Conservation (phyloP, 306 rosid genomes). For the Mucuna pruriens region DNA sequence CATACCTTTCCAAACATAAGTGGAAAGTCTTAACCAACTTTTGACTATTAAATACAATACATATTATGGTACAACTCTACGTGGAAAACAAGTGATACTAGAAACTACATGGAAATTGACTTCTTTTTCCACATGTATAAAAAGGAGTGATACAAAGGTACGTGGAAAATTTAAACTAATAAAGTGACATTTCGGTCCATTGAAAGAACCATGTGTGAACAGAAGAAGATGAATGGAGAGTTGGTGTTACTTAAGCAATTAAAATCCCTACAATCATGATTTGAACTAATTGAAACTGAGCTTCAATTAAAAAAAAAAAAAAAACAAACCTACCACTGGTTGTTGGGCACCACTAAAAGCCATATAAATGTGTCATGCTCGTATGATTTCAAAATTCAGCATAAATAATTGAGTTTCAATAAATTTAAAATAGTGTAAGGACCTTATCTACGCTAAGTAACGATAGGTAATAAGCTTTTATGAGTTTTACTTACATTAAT, state of each 20-base stretch:
- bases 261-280: neutral
- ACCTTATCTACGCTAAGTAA: too few relatives aligned
- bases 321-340: neutral
- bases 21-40: slow-evolving; percentile 41
- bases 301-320: slow-evolving; percentile 11
- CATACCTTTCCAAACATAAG: slow-evolving; percentile 1
- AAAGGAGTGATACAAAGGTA: neutral
- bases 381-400: too few relatives aligned
- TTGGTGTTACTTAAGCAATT: slow-evolving; percentile 12
- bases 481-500: too few relatives aligned
- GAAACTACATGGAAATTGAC: slow-evolving; percentile 40
- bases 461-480: too few relatives aligned
- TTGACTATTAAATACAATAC: slow-evolving; percentile 34
- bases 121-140: neutral
- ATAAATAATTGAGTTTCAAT: too few relatives aligned
- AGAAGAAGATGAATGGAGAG: neutral
- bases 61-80: slow-evolving; percentile 3
- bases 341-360: slow-evolving; percentile 11
- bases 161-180: neutral
- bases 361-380: too few relatives aligned
- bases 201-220: slow-evolving; percentile 23
- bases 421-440: too few relatives aligned
- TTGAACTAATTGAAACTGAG: slow-evolving; percentile 10
- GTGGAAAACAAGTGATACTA: slow-evolving; percentile 7
- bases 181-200: neutral